Percentiles rank a stretch among this genome's conserved stretches.
Conservation (phyloP, 1,284 basidiomycete species). For the Cryptococcus sp. region DNA sequence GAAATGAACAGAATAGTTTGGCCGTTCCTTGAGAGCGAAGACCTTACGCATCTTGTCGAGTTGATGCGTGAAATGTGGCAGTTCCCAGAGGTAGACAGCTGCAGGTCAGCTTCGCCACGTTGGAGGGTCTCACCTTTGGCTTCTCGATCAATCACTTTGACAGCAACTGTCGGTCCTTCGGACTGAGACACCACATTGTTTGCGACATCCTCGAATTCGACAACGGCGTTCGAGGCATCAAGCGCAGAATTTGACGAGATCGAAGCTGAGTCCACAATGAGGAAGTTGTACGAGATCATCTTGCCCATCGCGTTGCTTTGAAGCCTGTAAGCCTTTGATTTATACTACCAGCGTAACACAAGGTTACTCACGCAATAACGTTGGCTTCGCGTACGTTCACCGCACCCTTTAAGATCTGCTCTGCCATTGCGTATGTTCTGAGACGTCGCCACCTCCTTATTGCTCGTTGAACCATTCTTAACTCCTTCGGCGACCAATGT, state of each 20-base stretch:
- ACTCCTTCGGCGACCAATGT: slow-evolving; percentile 75
- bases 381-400: slow-evolving; percentile 92
- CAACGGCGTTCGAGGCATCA: slow-evolving; percentile 81
- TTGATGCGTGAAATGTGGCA: slow-evolving; percentile 83
- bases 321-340: slow-evolving; percentile 23
- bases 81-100: slow-evolving; percentile 87
- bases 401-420: slow-evolving; percentile 80
- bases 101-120: slow-evolving; percentile 17
- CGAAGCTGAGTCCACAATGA: slow-evolving; percentile 68
- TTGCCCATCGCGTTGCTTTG: slow-evolving; percentile 78
- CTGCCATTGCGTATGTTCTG: slow-evolving; percentile 87
- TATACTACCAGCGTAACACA: slow-evolving; percentile 12
- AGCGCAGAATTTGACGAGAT: slow-evolving; percentile 70
- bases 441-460: slow-evolving; percentile 81
- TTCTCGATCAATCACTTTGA: slow-evolving; percentile 87
- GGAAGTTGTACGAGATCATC: slow-evolving; percentile 87
- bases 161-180: slow-evolving; percentile 76
- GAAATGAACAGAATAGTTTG: slow-evolving; percentile 90
- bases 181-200: slow-evolving; percentile 67
- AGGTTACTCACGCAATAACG: slow-evolving; percentile 70
- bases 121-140: slow-evolving; percentile 58
- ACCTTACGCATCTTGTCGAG: slow-evolving; percentile 92
- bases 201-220: slow-evolving; percentile 89
- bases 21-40: slow-evolving; percentile 86
- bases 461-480: slow-evolving; percentile 74